A percentile compares a stretch with the other conserved stretches of the same genome.
phyloP scores from a whole-genome alignment of 441 rosid species.

The Dalechampia spathulata region DNA sequence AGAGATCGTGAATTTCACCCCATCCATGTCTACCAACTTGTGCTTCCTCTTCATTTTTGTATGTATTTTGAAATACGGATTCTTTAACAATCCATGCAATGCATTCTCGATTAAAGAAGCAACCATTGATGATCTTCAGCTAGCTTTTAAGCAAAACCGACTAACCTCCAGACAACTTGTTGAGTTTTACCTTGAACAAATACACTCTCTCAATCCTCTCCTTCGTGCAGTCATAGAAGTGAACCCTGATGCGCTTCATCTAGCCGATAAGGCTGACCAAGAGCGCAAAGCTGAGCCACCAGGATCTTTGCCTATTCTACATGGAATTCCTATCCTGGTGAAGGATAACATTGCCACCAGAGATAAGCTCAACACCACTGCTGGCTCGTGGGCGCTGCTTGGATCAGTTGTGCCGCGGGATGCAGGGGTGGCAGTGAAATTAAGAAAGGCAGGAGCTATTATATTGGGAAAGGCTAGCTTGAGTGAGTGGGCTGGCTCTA shows the following conservation, averaged over 20 bases:
- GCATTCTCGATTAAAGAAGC: conserved; percentile 43
- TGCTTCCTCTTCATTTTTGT: background rate
- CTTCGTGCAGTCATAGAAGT: conserved; percentile 57
- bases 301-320: conserved; percentile 25
- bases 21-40: background rate
- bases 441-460: conserved; percentile 58
- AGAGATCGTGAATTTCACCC: no score
- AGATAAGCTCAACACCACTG: conserved; percentile 67
- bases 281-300: conserved; percentile 18
- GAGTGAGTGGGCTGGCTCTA: conserved; percentile 44
- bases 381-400: conserved; percentile 55
- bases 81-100: background rate
- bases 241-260: conserved; percentile 52
- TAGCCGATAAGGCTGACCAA: conserved; percentile 52
- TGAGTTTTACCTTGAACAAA: conserved; percentile 38
- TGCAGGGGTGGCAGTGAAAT: conserved; percentile 47
- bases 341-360: conserved; percentile 61
- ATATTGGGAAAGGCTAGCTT: conserved; percentile 68
- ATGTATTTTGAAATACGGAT: background rate
- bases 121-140: conserved; percentile 34
- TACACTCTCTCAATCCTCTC: conserved; percentile 42
- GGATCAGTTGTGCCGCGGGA: conserved; percentile 53
- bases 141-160: conserved; percentile 34
- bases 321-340: conserved; percentile 62
- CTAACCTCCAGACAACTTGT: conserved; percentile 60